Conservation (phyloP, 352 stramenopile genomes). For the Globisporangium splendens region DNA sequence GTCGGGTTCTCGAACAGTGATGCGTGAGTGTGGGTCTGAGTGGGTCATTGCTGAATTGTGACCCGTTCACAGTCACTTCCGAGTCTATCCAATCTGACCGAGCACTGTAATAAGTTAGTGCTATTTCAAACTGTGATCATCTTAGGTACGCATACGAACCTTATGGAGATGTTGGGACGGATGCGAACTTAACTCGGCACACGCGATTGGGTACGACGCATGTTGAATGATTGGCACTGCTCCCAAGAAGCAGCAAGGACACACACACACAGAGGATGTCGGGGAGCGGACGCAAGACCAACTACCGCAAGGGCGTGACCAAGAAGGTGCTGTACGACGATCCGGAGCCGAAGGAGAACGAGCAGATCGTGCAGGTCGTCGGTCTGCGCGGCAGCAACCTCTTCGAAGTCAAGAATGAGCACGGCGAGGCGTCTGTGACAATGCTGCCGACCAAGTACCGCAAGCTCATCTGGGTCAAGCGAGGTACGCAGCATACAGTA, state of each 20-base stretch:
- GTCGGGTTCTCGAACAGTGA: too few species aligned
- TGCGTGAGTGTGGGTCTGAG: too few species aligned
- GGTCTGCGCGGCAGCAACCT: constrained; percentile 93
- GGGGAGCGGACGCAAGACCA: constrained; percentile 84
- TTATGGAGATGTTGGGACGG: background rate
- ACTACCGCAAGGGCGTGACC: constrained; percentile 92
- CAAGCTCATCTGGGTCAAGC: constrained; percentile 99
- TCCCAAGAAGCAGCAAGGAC: background rate
- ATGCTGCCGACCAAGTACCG: constrained; percentile 97
- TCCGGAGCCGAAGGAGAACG: constrained; percentile 87
- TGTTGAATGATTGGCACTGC: background rate
- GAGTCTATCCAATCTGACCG: background rate
- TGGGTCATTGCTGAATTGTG: too few species aligned
- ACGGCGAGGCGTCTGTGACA: constrained; percentile 75
- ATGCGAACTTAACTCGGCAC: background rate
- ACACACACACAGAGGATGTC: constrained; percentile 56
- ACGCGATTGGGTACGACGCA: background rate
- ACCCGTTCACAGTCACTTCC: constrained; percentile 10
- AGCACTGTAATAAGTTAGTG: too few species aligned
- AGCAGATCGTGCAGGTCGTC: constrained; percentile 91
- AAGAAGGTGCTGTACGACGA: constrained; percentile 89
- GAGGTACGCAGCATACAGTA: constrained; percentile 28
- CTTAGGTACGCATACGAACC: background rate
- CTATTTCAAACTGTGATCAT: background rate
- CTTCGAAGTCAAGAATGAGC: constrained; percentile 88